These are phyloP conservation scores for Ascosphaera apis DNA, from an alignment of 2,329 filamentous ascomycete species.

Conservation along the genomic window DNA sequence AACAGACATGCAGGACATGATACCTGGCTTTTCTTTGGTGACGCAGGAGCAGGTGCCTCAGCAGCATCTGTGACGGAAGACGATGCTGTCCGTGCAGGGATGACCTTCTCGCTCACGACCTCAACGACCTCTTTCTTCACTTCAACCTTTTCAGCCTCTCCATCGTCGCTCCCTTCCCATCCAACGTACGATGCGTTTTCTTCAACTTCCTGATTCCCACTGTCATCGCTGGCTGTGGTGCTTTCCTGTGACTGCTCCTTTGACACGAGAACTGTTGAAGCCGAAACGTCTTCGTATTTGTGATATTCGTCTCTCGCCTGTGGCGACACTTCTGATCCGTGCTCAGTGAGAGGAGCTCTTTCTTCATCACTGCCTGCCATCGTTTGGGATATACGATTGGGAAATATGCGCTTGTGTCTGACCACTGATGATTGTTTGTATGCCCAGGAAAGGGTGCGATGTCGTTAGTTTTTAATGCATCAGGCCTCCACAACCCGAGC, in stretches of 20 bases:
- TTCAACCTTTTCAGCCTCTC: background rate
- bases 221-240: background rate
- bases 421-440: background rate
- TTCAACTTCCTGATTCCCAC: no score
- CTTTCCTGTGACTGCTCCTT: background rate
- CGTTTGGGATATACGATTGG: background rate
- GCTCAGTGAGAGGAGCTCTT: background rate
- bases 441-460: background rate
- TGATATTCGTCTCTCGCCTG: background rate
- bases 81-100: background rate
- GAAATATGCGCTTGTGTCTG: background rate
- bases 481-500: background rate
- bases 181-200: background rate
- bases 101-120: background rate
- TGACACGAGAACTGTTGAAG: background rate
- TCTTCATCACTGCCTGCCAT: background rate
- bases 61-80: background rate
- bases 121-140: background rate
- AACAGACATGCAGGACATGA: background rate
- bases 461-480: background rate
- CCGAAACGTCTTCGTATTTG: background rate
- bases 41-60: background rate
- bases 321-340: background rate
- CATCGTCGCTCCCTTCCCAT: background rate
- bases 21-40: background rate